phyloP scores from a whole-genome alignment of 2,329 filamentous ascomycete genomes.

The Neofusicoccum ribis region DNA sequence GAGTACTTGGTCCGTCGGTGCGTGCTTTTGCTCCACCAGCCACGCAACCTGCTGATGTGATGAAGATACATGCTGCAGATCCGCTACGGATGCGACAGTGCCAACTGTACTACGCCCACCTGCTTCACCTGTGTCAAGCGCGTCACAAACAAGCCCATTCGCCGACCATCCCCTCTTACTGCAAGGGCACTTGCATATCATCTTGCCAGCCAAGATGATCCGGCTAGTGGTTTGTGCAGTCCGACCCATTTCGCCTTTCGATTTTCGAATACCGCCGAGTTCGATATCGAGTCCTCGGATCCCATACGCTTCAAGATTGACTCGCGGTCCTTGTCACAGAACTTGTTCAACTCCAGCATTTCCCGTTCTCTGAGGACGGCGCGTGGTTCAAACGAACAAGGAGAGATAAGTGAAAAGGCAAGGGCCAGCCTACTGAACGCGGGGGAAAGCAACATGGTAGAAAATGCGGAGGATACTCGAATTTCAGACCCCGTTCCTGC shows the following conservation, averaged over 20 bases:
- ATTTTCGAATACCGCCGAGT: neutral
- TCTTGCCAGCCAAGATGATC: constrained; percentile 76
- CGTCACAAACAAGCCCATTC: constrained; percentile 66
- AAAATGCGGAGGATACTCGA: neutral
- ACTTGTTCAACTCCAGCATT: constrained; percentile 46
- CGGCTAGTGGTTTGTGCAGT: constrained; percentile 68
- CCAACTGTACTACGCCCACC: constrained; percentile 70
- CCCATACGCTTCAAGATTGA: constrained; percentile 37
- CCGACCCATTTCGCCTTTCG: neutral
- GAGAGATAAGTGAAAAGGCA: neutral
- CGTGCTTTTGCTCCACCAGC: constrained; percentile 18
- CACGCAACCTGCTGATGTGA: constrained; percentile 15
- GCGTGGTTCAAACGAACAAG: neutral
- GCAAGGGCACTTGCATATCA: constrained; percentile 79
- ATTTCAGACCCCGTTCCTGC: neutral
- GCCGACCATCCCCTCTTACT: constrained; percentile 77
- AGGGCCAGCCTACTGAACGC: neutral
- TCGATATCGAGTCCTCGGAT: constrained; percentile 25
- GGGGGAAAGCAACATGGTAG: too few relatives aligned
- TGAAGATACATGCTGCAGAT: constrained; percentile 76
- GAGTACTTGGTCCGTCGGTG: constrained; percentile 36
- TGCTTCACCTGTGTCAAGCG: constrained; percentile 78
- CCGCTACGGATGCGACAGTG: constrained; percentile 73
- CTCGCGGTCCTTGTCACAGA: constrained; percentile 63
- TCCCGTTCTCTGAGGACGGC: neutral